Conservation (phyloP, 208 protist genomes). For the Leishmania braziliensis region DNA sequence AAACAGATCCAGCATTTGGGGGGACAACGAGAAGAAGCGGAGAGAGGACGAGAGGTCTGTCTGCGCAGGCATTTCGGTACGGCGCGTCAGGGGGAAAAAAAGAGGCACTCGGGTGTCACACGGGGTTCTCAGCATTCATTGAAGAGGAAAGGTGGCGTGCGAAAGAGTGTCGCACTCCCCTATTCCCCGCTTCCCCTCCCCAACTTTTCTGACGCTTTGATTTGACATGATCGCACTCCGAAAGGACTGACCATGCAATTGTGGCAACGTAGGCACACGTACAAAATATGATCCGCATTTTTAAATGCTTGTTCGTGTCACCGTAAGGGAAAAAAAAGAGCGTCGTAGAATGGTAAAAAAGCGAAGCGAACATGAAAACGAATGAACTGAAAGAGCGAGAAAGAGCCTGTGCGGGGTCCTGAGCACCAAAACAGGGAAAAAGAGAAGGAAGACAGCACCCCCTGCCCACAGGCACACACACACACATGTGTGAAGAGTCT, state of each 20-base stretch:
- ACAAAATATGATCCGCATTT: background rate
- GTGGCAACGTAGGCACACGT: background rate
- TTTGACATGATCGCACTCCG: background rate
- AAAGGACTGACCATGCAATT: background rate
- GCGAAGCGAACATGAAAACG: background rate
- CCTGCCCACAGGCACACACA: background rate
- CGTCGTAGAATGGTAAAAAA: background rate
- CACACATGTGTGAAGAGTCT: background rate
- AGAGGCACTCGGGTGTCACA: background rate
- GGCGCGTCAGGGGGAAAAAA: background rate
- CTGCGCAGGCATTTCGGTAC: background rate
- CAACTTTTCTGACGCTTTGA: background rate
- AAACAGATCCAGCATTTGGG: background rate
- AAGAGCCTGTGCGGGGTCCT: background rate
- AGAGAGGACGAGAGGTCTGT: background rate
- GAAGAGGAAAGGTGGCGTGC: background rate
- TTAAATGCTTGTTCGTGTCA: background rate
- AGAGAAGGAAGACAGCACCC: background rate
- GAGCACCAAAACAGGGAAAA: constrained; percentile 1
- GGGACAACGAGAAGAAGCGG: background rate
- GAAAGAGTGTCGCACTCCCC: background rate
- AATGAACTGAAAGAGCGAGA: background rate
- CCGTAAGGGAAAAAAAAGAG: background rate
- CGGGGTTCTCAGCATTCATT: too few relatives aligned
- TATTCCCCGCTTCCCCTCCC: background rate